Evolutionary conservation across 129 eudicot genomes (phyloP).

Genomic region (Tagetes patula): DNA sequence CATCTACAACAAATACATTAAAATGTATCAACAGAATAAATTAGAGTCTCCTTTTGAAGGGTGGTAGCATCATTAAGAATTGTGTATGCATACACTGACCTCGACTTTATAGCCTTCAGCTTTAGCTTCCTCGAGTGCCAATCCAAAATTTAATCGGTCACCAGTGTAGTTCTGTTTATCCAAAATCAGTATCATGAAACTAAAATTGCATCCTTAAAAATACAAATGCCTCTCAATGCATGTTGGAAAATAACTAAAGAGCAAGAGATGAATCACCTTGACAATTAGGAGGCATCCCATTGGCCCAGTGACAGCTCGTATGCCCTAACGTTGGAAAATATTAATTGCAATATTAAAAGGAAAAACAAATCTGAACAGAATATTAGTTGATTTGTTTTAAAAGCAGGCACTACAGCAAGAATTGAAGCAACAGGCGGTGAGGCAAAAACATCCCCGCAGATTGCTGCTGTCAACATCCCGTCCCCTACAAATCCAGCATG

Average conservation of each 20-base stretch:
- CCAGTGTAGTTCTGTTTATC: constrained; percentile 85
- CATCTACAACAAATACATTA: constrained; percentile 48
- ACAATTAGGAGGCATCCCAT: constrained; percentile 98
- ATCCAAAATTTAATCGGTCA: constrained; percentile 88
- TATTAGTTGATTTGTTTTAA: constrained; percentile 5
- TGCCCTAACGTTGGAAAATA: constrained; percentile 54
- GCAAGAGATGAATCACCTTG: constrained; percentile 51
- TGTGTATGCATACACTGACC: constrained; percentile 45
- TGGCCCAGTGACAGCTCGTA: constrained; percentile 97
- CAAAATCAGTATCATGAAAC: constrained; percentile 8
- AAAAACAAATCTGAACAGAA: constrained; percentile 10
- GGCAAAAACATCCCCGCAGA: constrained; percentile 97
- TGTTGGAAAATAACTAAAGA: constrained; percentile 3
- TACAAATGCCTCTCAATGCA: constrained; percentile 13
- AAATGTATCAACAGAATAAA: constrained; percentile 1
- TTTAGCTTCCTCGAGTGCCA: constrained; percentile 98
- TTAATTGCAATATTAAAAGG: constrained; percentile 23
- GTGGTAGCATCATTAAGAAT: constrained; percentile 16
- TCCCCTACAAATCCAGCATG: constrained; percentile 99
- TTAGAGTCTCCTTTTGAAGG: not conserved
- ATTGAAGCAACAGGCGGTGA: constrained; percentile 91
- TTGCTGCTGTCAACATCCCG: constrained; percentile 98
- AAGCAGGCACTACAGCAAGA: constrained; percentile 60
- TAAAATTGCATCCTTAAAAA: not conserved
- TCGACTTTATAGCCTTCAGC: constrained; percentile 95